phyloP scores from a whole-genome alignment of 768 basidiomycete genomes.

The Pulveroboletus ravenelii region DNA sequence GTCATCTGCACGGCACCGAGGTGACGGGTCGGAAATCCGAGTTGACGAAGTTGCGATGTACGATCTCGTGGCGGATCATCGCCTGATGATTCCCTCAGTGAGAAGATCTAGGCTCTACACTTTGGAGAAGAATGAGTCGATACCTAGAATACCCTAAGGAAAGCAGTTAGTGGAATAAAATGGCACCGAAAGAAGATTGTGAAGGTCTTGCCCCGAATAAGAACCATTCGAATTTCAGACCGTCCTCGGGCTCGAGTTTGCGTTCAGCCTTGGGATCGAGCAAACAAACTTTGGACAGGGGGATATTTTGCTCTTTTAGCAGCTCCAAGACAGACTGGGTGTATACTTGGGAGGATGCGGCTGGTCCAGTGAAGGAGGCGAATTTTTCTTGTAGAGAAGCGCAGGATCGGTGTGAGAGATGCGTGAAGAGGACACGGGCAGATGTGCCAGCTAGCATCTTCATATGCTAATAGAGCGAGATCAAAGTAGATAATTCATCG shows the following conservation, averaged over 20 bases:
- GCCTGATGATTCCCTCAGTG: constrained; percentile 41
- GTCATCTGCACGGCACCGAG: constrained; percentile 95
- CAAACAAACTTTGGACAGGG: constrained; percentile 70
- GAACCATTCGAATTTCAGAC: constrained; percentile 81
- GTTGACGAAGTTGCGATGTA: constrained; percentile 77
- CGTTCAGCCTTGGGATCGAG: constrained; percentile 86
- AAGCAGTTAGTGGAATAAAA: background rate
- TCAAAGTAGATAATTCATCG: background rate
- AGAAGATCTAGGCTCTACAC: background rate
- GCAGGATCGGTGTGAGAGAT: constrained; percentile 71
- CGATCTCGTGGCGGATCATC: constrained; percentile 96
- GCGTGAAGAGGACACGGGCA: constrained; percentile 75
- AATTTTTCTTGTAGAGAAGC: constrained; percentile 41
- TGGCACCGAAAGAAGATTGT: no score
- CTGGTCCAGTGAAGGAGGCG: constrained; percentile 5
- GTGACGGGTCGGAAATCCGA: constrained; percentile 85
- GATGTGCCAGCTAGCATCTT: constrained; percentile 62
- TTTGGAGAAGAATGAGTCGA: background rate
- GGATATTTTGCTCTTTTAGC: constrained; percentile 21
- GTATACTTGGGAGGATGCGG: constrained; percentile 27
- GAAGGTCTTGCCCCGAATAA: constrained; percentile 70
- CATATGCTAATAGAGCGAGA: constrained; percentile 66
- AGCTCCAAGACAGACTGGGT: constrained; percentile 13
- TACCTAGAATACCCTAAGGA: constrained; percentile 58
- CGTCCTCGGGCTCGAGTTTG: constrained; percentile 71